A percentile compares a stretch with the other conserved stretches of the same genome.
These are phyloP conservation scores for Pseudocercospora macadamiae DNA, from an alignment of 2,329 filamentous ascomycete genomes.

Conservation along the genomic window DNA sequence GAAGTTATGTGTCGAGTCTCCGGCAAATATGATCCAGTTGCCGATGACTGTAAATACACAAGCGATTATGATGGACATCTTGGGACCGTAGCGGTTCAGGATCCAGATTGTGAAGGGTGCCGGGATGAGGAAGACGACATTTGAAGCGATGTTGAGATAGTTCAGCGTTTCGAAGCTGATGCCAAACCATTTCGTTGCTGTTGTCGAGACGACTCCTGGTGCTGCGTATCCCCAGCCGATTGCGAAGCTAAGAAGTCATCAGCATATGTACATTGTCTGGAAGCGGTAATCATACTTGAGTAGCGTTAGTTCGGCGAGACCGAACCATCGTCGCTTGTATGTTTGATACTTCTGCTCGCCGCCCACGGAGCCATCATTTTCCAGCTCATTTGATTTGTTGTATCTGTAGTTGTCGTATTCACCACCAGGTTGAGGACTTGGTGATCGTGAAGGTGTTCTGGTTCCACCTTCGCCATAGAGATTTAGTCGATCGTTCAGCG, in stretches of 20 bases:
- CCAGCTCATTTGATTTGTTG: neutral
- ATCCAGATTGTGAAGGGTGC: slow-evolving; percentile 72
- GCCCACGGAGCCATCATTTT: neutral
- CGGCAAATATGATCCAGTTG: slow-evolving; percentile 70
- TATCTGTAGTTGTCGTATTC: neutral
- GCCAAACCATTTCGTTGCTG: slow-evolving; percentile 71
- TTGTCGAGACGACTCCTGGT: slow-evolving; percentile 66
- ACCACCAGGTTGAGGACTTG: neutral
- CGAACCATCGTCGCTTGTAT: slow-evolving; percentile 8
- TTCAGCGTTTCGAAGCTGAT: slow-evolving; percentile 78
- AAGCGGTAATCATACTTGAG: neutral
- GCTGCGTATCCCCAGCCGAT: slow-evolving; percentile 11
- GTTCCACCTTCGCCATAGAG: neutral
- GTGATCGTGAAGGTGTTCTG: neutral
- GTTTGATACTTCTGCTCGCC: neutral
- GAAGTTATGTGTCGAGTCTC: slow-evolving; percentile 56
- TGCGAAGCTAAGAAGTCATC: slow-evolving; percentile 1
- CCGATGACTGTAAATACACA: slow-evolving; percentile 74
- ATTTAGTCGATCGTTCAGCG: neutral
- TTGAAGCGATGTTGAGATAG: slow-evolving; percentile 83
- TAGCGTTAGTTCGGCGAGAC: slow-evolving; percentile 7
- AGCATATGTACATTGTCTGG: neutral
- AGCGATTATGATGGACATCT: slow-evolving; percentile 73
- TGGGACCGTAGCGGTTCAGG: slow-evolving; percentile 71
- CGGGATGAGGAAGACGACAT: slow-evolving; percentile 75